Conservation (phyloP, 1,284 basidiomycete species). For the Leccinum holopus region DNA sequence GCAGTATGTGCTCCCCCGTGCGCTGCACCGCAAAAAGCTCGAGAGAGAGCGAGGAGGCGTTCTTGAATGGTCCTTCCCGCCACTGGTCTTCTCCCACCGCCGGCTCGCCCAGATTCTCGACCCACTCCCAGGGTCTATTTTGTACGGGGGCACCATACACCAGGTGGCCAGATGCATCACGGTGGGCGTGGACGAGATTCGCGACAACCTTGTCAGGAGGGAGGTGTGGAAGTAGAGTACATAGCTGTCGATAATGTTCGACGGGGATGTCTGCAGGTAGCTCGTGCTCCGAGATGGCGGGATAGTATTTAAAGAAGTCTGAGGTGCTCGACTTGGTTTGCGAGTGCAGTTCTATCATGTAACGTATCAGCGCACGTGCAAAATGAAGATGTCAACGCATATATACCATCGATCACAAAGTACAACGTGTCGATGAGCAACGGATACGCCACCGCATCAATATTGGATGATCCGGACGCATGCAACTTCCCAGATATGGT, state of each 20-base stretch:
- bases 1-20: slow-evolving; percentile 56
- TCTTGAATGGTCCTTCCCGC: slow-evolving; percentile 52
- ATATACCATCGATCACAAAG: slow-evolving; percentile 69
- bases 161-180: slow-evolving; percentile 44
- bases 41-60: slow-evolving; percentile 69
- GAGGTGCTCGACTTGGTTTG: slow-evolving; percentile 48
- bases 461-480: slow-evolving; percentile 44
- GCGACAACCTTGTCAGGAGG: slow-evolving; percentile 51
- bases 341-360: slow-evolving; percentile 54
- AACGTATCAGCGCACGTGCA: neutral
- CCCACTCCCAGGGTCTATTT: slow-evolving; percentile 84
- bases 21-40: slow-evolving; percentile 64
- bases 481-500: slow-evolving; percentile 40
- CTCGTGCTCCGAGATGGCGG: slow-evolving; percentile 47
- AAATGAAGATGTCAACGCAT: neutral
- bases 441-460: slow-evolving; percentile 58
- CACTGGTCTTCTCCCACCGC: slow-evolving; percentile 29
- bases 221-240: slow-evolving; percentile 47
- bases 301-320: slow-evolving; percentile 67
- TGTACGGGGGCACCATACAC: slow-evolving; percentile 53
- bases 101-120: slow-evolving; percentile 70
- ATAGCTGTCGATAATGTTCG: slow-evolving; percentile 55
- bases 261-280: slow-evolving; percentile 55
- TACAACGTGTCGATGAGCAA: slow-evolving; percentile 71
- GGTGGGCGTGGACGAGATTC: slow-evolving; percentile 57